phyloP scores from a whole-genome alignment of 768 basidiomycete species.

The Phaffia australis region DNA sequence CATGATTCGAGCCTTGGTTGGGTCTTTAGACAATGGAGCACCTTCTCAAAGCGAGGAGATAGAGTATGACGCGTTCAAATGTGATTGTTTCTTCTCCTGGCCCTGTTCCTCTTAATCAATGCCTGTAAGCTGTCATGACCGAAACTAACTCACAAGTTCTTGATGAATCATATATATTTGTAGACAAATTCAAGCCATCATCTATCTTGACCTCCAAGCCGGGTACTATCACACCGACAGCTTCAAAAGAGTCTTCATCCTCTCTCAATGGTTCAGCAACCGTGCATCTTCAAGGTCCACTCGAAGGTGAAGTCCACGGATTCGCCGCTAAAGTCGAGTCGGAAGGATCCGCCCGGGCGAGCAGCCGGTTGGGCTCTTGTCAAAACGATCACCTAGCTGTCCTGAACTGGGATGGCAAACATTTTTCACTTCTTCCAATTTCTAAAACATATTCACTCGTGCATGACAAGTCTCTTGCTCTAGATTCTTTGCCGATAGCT shows the following conservation, averaged over 20 bases:
- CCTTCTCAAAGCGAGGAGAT: no score
- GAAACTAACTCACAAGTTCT: no score
- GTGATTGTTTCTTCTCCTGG: no score
- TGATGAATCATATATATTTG: not conserved
- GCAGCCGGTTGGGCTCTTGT: constrained; percentile 5
- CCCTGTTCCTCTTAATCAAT: no score
- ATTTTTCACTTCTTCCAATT: constrained; percentile 4
- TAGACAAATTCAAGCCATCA: constrained; percentile 13
- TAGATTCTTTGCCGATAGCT: not conserved
- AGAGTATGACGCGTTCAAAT: no score
- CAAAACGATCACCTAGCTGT: not conserved
- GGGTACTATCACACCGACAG: constrained; percentile 13
- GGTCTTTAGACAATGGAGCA: no score
- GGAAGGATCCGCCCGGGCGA: not conserved
- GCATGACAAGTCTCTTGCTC: constrained; percentile 16
- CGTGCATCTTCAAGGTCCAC: constrained; percentile 13
- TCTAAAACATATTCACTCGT: constrained; percentile 15
- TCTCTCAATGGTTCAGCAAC: not conserved
- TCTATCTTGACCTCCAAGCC: constrained; percentile 1
- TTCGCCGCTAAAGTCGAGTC: constrained; percentile 20
- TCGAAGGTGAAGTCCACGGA: constrained; percentile 13
- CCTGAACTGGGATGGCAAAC: not conserved
- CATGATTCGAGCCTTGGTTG: no score
- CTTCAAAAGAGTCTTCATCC: not conserved
- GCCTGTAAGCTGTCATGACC: no score